Conservation (phyloP, 2,329 filamentous ascomycete genomes). For the Fusarium sp. region DNA sequence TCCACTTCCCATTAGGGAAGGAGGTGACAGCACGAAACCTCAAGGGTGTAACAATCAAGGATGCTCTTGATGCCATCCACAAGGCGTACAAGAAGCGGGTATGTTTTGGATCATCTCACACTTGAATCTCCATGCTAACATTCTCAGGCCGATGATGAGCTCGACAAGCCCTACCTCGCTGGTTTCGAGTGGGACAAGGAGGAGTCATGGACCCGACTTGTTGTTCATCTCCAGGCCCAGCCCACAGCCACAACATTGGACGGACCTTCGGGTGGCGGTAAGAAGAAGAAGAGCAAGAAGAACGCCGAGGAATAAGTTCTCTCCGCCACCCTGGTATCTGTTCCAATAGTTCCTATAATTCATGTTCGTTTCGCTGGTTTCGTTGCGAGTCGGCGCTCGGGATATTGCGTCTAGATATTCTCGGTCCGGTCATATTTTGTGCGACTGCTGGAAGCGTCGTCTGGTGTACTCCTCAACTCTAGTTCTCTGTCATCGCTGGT, state of each 20-base stretch:
- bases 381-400: slow-evolving; percentile 56
- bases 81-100: slow-evolving; percentile 98
- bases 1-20: slow-evolving; percentile 89
- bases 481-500: slow-evolving; percentile 38
- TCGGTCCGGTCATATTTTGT: slow-evolving; percentile 48
- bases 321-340: slow-evolving; percentile 50
- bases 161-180: slow-evolving; percentile 86
- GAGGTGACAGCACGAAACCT: slow-evolving; percentile 91
- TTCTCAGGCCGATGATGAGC: slow-evolving; percentile 85
- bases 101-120: slow-evolving; percentile 48
- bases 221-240: slow-evolving; percentile 86
- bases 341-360: slow-evolving; percentile 56
- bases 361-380: slow-evolving; percentile 55
- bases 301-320: slow-evolving; percentile 60
- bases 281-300: slow-evolving; percentile 80
- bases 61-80: slow-evolving; percentile 93
- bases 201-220: slow-evolving; percentile 86
- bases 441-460: slow-evolving; percentile 47
- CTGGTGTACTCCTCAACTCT: slow-evolving; percentile 45
- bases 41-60: slow-evolving; percentile 97
- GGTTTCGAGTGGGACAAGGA: slow-evolving; percentile 98
- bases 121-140: not conserved
- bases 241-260: slow-evolving; percentile 59
- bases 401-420: slow-evolving; percentile 59
- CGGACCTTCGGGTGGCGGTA: slow-evolving; percentile 59